Base-by-base conservation (phyloP, 495 filamentous ascomycete species). In the Tuber melanosporum region DNA sequence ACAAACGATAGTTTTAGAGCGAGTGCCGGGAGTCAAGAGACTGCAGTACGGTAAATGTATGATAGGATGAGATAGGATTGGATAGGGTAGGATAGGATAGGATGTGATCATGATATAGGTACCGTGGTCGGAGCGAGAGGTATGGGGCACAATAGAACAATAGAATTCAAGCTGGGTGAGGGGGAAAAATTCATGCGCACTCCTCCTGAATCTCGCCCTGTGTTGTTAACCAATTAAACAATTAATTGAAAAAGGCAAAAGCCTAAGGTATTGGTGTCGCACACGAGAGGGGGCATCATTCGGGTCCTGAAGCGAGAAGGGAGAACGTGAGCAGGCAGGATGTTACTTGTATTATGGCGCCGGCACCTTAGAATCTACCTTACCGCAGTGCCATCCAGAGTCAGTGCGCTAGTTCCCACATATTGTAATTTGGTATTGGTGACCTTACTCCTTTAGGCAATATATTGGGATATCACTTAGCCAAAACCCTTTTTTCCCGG, bases 171-270 rank as follows among this genome's bases (percentile, higher is more conserved):
- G 26, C 19, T 19, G 77, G 73, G 52, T 47, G 75, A 62, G 52
- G 52, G 52, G 52, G 52, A 15, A 15, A 14, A 32, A 62, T 32
- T 32, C n/a, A 62, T 62, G 52, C 52, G 52, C 75, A 69, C 46
- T 62, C 66, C 44, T 44, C 78, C 73, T 73, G 77, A 71, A 73
- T 75, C 75, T 73, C 74, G 71, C 78, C 52, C 73, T 45, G 78
- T 78, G 69, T 78, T 78, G 69, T 78, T 41, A 45, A 52, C 74
- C 36, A n/a, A 71, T 78, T 15, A 62, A 62, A 62, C 8, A 57
- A 62, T 2, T 57, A 26, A 62, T 62, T 62, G 52, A 14, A 62
- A 14, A 62, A 62, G 0, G 52, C n/a, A 62, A 62, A 62, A 32
- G 26, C 26, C 52, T 62, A 62, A 62, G 52, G 52, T 15, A 62